A percentile compares a stretch with the other conserved stretches of the same genome.
These are phyloP conservation scores for Prunus dulcis DNA, from an alignment of 306 rosid genomes.

Conservation along the genomic window DNA sequence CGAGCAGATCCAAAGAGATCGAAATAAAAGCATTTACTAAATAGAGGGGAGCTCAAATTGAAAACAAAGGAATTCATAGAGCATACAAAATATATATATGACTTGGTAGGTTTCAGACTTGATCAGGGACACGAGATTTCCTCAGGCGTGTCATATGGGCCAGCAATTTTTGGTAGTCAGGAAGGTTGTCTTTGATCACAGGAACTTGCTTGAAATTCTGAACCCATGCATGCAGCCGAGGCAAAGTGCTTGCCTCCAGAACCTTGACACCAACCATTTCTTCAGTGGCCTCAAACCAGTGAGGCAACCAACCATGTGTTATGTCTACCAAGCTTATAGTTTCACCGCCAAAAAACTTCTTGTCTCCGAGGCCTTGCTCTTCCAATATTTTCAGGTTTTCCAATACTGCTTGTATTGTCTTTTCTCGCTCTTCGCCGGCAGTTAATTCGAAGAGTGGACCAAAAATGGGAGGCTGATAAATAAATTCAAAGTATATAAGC, in stretches of 20 bases:
- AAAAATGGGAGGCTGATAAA: background rate
- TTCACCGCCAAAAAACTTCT: conserved; percentile 36
- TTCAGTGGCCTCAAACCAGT: conserved; percentile 15
- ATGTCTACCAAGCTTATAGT: conserved; percentile 28
- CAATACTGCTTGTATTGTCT: background rate
- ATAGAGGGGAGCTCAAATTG: background rate
- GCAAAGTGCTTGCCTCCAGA: conserved; percentile 31
- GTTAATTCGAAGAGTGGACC: background rate
- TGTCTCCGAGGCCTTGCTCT: conserved; percentile 18
- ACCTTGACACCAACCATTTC: conserved; percentile 21
- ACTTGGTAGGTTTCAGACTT: background rate
- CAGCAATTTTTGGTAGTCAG: conserved; percentile 17
- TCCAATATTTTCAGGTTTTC: conserved; percentile 25
- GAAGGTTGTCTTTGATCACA: conserved; percentile 43
- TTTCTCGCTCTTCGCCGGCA: conserved; percentile 22
- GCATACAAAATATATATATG: too few relatives aligned
- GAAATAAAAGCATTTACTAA: too few relatives aligned
- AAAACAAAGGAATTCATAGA: background rate
- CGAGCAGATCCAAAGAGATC: too few relatives aligned
- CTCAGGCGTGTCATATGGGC: background rate
- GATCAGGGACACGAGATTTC: background rate
- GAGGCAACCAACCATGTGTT: conserved; percentile 24
- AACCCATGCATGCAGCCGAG: conserved; percentile 40
- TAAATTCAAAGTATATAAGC: background rate
- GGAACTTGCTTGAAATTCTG: conserved; percentile 35